A percentile compares a stretch with the other conserved stretches of the same genome.
These are phyloP conservation scores for Protomyces macrosporus DNA, from an alignment of 1,139 yeast species.

Conservation along the genomic window DNA sequence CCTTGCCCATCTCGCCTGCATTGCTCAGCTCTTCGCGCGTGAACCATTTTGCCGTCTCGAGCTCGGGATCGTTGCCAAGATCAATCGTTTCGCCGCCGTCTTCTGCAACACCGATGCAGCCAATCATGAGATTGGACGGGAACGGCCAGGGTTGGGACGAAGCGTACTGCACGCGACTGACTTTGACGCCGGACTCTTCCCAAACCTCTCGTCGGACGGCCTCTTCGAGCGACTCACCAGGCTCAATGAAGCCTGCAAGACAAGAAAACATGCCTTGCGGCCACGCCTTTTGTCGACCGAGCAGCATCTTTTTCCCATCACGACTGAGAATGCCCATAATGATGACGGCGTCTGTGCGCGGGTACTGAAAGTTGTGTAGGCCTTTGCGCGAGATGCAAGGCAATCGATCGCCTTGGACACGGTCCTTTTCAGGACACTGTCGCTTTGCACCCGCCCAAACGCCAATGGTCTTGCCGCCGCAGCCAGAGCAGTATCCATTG, in stretches of 20 bases:
- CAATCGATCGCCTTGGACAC: conserved; percentile 6
- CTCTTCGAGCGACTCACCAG: conserved; percentile 83
- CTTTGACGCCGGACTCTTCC: conserved; percentile 88
- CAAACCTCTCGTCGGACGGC: conserved; percentile 85
- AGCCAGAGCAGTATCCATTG: conserved; percentile 81
- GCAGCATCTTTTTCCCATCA: conserved; percentile 57
- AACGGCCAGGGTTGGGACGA: conserved; percentile 94
- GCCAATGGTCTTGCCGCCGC: conserved; percentile 67
- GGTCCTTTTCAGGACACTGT: conserved; percentile 48
- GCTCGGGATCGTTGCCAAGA: conserved; percentile 76
- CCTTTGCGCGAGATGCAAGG: conserved; percentile 25
- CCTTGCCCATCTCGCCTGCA: conserved; percentile 50
- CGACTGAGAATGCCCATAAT: conserved; percentile 70
- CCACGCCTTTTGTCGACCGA: conserved; percentile 63
- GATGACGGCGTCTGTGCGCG: conserved; percentile 83
- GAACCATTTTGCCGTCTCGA: conserved; percentile 39
- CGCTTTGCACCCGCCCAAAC: conserved; percentile 81
- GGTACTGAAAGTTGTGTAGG: conserved; percentile 55
- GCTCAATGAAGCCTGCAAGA: conserved; percentile 93
- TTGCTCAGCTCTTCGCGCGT: conserved; percentile 51
- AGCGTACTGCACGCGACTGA: conserved; percentile 54
- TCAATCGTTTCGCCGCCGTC: conserved; percentile 62
- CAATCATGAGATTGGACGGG: conserved; percentile 89
- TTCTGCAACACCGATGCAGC: conserved; percentile 63
- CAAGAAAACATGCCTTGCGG: conserved; percentile 64